These are phyloP conservation scores for Xylaria sp. DNA, from an alignment of 495 filamentous ascomycete genomes.

Conservation along the genomic window DNA sequence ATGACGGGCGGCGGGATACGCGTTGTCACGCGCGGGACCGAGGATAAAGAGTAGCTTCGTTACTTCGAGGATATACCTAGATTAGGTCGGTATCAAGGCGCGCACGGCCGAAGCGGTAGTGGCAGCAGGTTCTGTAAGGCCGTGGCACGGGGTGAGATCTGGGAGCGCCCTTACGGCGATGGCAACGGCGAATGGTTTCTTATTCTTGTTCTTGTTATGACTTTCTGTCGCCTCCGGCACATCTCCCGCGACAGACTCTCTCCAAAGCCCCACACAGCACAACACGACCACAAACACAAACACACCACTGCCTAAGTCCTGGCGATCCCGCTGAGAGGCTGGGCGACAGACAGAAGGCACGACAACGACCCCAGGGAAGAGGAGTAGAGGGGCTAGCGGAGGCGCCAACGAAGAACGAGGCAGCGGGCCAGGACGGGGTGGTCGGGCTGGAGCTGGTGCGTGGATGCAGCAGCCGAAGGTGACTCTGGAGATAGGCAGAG, in stretches of 20 bases:
- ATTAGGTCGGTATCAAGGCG: constrained; percentile 14
- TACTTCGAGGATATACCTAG: background rate
- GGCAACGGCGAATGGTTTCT: constrained; percentile 17
- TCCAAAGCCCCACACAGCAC: constrained; percentile 23
- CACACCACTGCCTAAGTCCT: constrained; percentile 3
- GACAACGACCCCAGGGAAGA: constrained; percentile 4
- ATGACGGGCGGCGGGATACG: constrained; percentile 53
- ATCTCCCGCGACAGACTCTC: constrained; percentile 24
- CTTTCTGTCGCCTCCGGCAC: constrained; percentile 27
- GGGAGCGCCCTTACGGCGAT: background rate
- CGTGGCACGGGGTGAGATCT: constrained; percentile 3
- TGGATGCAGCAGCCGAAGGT: background rate
- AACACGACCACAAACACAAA: constrained; percentile 11
- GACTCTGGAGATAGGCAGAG: constrained; percentile 19
- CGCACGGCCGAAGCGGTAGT: constrained; percentile 13
- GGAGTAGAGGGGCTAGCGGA: background rate
- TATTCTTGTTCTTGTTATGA: constrained; percentile 10
- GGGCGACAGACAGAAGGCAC: background rate
- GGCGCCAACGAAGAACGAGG: background rate
- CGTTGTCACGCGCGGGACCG: constrained; percentile 49
- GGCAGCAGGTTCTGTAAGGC: constrained; percentile 6
- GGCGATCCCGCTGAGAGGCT: background rate
- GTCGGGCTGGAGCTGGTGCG: constrained; percentile 19
- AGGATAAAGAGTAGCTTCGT: constrained; percentile 13
- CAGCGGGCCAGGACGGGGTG: constrained; percentile 10